Conservation (phyloP, 2,329 filamentous ascomycete species). For the Penicillium freii region DNA sequence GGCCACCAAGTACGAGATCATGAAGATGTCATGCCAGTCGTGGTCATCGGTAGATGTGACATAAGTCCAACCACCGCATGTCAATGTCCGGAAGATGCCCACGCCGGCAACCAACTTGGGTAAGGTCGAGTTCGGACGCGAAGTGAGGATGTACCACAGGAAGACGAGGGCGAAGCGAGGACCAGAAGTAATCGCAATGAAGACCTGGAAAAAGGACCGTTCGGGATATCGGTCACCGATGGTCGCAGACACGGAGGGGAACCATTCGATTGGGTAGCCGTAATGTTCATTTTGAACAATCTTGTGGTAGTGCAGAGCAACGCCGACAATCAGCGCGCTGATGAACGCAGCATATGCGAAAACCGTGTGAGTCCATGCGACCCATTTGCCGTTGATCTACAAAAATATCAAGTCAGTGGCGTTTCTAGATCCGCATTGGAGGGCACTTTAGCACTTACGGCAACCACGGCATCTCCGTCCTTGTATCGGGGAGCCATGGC, state of each 20-base stretch:
- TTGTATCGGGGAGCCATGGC: slow-evolving; percentile 61
- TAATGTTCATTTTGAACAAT: slow-evolving; percentile 98
- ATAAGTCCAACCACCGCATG: slow-evolving; percentile 97
- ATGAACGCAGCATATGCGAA: slow-evolving; percentile 82
- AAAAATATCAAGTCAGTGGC: slow-evolving; percentile 28
- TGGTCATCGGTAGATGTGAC: slow-evolving; percentile 98
- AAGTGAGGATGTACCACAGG: slow-evolving; percentile 87
- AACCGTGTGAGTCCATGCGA: slow-evolving; percentile 82
- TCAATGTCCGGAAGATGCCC: slow-evolving; percentile 83
- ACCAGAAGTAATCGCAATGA: slow-evolving; percentile 93
- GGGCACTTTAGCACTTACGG: slow-evolving; percentile 46
- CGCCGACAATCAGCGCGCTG: slow-evolving; percentile 78
- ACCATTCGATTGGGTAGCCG: slow-evolving; percentile 93
- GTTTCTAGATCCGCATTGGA: slow-evolving; percentile 10
- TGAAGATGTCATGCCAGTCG: slow-evolving; percentile 98
- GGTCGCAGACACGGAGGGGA: slow-evolving; percentile 90
- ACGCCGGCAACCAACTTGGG: slow-evolving; percentile 78
- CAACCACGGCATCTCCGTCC: slow-evolving; percentile 61
- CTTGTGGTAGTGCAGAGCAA: slow-evolving; percentile 85
- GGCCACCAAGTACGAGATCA: slow-evolving; percentile 95
- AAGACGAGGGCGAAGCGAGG: slow-evolving; percentile 88
- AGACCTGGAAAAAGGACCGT: slow-evolving; percentile 93
- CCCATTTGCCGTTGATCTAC: slow-evolving; percentile 79
- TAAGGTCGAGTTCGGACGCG: slow-evolving; percentile 68
- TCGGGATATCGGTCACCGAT: slow-evolving; percentile 98